Evolutionary conservation across 257 asterid species (phyloP).

Genomic region (Coffea eugenioides): DNA sequence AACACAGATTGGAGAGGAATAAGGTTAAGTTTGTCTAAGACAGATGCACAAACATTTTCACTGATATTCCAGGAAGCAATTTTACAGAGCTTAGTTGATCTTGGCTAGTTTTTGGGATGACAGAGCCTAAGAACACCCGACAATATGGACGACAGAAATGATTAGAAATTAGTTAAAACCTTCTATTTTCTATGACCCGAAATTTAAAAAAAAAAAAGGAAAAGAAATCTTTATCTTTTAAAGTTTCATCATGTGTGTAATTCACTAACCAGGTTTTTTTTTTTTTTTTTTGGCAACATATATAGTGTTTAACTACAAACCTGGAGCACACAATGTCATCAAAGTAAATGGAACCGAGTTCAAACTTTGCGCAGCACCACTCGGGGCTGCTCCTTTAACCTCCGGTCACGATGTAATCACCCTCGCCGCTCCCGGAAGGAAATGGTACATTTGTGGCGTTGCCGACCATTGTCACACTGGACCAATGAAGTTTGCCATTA

Average conservation of each 20-base stretch:
- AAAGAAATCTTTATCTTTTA: too few species aligned
- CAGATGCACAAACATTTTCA: neutral
- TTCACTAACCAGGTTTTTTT: neutral
- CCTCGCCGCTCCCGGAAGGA: slow-evolving; percentile 29
- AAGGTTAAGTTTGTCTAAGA: neutral
- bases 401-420: slow-evolving; percentile 29
- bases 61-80: neutral
- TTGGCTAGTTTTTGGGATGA: too few species aligned
- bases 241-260: too few species aligned
- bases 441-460: slow-evolving; percentile 39
- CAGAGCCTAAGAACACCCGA: too few species aligned
- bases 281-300: neutral
- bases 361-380: slow-evolving; percentile 1
- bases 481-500: slow-evolving; percentile 40
- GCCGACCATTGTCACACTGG: slow-evolving; percentile 28
- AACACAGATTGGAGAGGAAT: too few species aligned
- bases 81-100: neutral
- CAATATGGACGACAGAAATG: too few species aligned
- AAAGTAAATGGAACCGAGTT: slow-evolving; percentile 18
- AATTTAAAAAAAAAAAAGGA: too few species aligned
- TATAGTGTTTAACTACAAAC: slow-evolving; percentile 28
- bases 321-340: slow-evolving; percentile 32
- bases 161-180: too few species aligned
- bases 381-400: neutral
- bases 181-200: too few species aligned